phyloP scores from a whole-genome alignment of 257 asterid species.

The Linderniella brevidens region DNA sequence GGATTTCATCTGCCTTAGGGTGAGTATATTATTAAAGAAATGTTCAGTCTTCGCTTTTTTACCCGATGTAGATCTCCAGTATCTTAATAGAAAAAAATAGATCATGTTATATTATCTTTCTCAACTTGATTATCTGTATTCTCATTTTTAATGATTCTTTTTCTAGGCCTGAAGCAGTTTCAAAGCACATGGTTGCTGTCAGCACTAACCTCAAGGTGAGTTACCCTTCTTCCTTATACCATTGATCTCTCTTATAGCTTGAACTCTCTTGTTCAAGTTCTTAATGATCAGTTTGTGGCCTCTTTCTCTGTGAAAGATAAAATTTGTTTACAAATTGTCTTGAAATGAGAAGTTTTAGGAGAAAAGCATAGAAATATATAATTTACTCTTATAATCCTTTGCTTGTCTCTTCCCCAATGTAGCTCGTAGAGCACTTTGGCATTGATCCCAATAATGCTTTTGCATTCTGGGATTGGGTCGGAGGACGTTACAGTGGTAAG shows the following conservation, averaged over 20 bases:
- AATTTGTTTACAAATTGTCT: too few species aligned
- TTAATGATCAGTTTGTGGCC: too few species aligned
- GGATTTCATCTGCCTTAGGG: constrained; percentile 95
- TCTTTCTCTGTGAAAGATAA: too few species aligned
- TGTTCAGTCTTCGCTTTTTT: too few species aligned
- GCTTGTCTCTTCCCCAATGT: constrained; percentile 9
- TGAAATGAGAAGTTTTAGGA: too few species aligned
- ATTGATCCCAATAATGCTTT: constrained; percentile 97
- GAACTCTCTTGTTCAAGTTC: too few species aligned
- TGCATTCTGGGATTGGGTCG: constrained; percentile 99
- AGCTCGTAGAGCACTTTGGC: constrained; percentile 97
- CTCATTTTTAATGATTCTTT: constrained; percentile 11
- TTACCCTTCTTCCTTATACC: constrained; percentile 9
- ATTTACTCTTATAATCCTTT: neutral
- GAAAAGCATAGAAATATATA: too few species aligned
- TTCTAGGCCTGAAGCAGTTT: constrained; percentile 83
- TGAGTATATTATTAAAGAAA: constrained; percentile 14
- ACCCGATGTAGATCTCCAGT: too few species aligned
- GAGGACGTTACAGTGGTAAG: constrained; percentile 97
- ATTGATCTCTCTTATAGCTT: too few species aligned
- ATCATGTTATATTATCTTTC: neutral
- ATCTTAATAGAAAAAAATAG: too few species aligned
- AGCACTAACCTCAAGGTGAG: constrained; percentile 84
- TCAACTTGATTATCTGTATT: constrained; percentile 1
- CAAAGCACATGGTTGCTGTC: constrained; percentile 99